Base-by-base conservation (phyloP, 495 filamentous ascomycete genomes). In the Podospora australis region DNA sequence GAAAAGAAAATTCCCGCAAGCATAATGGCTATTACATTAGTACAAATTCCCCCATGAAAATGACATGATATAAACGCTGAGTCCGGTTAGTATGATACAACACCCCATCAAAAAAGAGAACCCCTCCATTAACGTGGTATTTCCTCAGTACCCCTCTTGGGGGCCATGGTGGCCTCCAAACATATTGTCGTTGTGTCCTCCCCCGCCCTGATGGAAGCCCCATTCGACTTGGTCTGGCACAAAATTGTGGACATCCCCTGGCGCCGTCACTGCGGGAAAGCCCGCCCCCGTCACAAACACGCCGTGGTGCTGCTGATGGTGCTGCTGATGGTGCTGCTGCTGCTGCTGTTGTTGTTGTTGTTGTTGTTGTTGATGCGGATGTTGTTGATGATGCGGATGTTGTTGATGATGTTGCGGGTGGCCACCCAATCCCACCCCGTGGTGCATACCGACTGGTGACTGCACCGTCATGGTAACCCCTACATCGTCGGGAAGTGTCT, bases 21-120 rank as follows among this genome's bases (percentile, higher is more conserved):
- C n/a, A n/a, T n/a, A n/a, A n/a, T n/a, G n/a, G n/a, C n/a, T 39
- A 53, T 53, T 53, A 53, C 50, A 53, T 53, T 53, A 53, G 50
- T 48, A 43, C 44, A 43, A 34, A 22, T 21, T 30, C 44, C 44
- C 28, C 28, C 13, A n/a, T 30, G 7, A n/a, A 30, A 7, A 30
- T 36, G 17, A n/a, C 7, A 36, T n/a, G 4, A 36, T n/a, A 16
- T n/a, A n/a, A 36, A 16, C 13, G n/a, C 13, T 10, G 11, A n/a
- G 17, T 36, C 11, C 26, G 26, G 26, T 30, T 36, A 10, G 34
- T 16, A n/a, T 36, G 34, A n/a, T 8, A 36, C 13, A 36, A 36
- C 13, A 36, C 6, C 13, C 13, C 13, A 36, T n/a, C 6, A 36
- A 36, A 36, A 36, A 36, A 36, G 7, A 16, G n/a, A 36, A n/a